Evolutionary conservation across 2,329 filamentous ascomycete genomes (phyloP).

Genomic region (Claviceps maximensis): DNA sequence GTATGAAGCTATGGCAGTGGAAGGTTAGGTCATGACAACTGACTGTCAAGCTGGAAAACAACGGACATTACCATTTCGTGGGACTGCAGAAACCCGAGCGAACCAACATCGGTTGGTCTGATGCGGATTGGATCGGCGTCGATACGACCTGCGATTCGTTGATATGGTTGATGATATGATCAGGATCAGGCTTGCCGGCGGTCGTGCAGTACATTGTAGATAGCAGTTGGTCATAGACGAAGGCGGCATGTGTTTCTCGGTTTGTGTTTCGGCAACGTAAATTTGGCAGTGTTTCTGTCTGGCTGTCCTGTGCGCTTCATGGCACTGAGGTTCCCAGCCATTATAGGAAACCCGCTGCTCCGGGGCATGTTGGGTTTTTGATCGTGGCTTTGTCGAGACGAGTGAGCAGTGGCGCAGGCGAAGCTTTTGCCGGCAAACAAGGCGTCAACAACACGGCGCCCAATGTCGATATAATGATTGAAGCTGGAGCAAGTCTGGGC

Average conservation of each 20-base stretch:
- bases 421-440: not conserved
- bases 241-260: no score
- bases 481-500: not conserved
- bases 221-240: no score
- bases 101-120: no score
- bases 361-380: no score
- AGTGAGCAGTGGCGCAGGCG: not conserved
- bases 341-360: no score
- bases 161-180: no score
- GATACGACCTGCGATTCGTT: not conserved
- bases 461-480: not conserved
- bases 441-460: no score
- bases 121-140: not conserved
- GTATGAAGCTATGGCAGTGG: not conserved
- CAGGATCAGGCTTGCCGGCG: no score
- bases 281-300: no score
- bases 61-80: not conserved
- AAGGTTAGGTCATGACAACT: not conserved
- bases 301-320: not conserved
- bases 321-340: not conserved
- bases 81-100: no score
- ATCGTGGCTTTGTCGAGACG: not conserved
- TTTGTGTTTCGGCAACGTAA: no score
- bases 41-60: not conserved
- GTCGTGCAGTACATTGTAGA: no score